Conservation (phyloP, 306 rosid species). For the Trichosanthes cucumerina region DNA sequence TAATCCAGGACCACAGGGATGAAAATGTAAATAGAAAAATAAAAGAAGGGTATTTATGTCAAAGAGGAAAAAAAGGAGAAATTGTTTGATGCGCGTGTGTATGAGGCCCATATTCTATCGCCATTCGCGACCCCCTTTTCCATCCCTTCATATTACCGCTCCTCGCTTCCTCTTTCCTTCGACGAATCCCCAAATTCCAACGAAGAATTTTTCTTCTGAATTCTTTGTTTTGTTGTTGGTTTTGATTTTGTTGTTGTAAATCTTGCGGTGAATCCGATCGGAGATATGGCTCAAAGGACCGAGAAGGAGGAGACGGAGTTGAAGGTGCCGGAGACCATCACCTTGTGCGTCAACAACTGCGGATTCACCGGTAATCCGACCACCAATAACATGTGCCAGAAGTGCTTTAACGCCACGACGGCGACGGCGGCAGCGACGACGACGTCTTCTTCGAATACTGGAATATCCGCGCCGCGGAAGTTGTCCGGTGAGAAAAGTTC, state of each 20-base stretch:
- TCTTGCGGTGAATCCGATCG: neutral
- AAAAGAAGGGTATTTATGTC: slow-evolving; percentile 31
- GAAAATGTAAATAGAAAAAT: slow-evolving; percentile 12
- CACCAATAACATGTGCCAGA: slow-evolving; percentile 85
- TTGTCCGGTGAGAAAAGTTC: slow-evolving; percentile 32
- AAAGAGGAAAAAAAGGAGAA: slow-evolving; percentile 13
- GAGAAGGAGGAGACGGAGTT: slow-evolving; percentile 84
- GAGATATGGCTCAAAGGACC: slow-evolving; percentile 64
- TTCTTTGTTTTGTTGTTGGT: slow-evolving; percentile 9
- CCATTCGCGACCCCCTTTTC: slow-evolving; percentile 58
- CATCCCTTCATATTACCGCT: slow-evolving; percentile 24
- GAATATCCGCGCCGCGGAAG: slow-evolving; percentile 21
- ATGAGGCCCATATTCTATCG: slow-evolving; percentile 69
- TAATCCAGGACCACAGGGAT: neutral
- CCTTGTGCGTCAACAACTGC: slow-evolving; percentile 73
- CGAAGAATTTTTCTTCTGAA: neutral
- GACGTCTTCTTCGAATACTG: slow-evolving; percentile 7
- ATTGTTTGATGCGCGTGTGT: slow-evolving; percentile 60
- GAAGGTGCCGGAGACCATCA: slow-evolving; percentile 58
- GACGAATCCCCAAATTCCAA: slow-evolving; percentile 11
- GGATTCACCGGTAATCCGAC: slow-evolving; percentile 77
- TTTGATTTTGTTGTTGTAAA: neutral
- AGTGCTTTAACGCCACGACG: slow-evolving; percentile 51
- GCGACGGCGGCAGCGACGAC: slow-evolving; percentile 1
- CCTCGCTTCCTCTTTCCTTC: neutral